Percentiles rank a stretch among this genome's conserved stretches.
These are phyloP conservation scores for sorghum (Sorghum bicolor) DNA, from an alignment of 176 grass and related monocot genomes.

Conservation along the genomic window Sorghum_bicolor_NCBIv3 NC_012879.2:14523001-14523500, in stretches of 20 bases:
- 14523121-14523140: slow-evolving; percentile 63
- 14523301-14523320: slow-evolving; percentile 88
- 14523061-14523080: slow-evolving; percentile 50
- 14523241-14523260: slow-evolving; percentile 61
- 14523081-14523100: slow-evolving; percentile 67
- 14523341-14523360: slow-evolving; percentile 66
- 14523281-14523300: slow-evolving; percentile 87
- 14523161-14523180: slow-evolving; percentile 80
- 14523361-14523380: slow-evolving; percentile 61
- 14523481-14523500: slow-evolving; percentile 75
- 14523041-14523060: slow-evolving; percentile 77
- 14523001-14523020: slow-evolving; percentile 32
- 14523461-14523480: slow-evolving; percentile 53
- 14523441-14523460: slow-evolving; percentile 60
- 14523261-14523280: slow-evolving; percentile 67
- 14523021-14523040: slow-evolving; percentile 48
- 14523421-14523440: slow-evolving; percentile 74
- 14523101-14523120: slow-evolving; percentile 73
- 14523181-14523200: slow-evolving; percentile 73
- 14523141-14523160: slow-evolving; percentile 65
- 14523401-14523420: slow-evolving; percentile 78
- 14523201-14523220: slow-evolving; percentile 73
- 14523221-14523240: slow-evolving; percentile 71
- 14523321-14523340: slow-evolving; percentile 77
- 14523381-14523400: slow-evolving; percentile 77